Conservation (phyloP, 768 basidiomycete genomes). For the Tubosaeta brunneosetosa region DNA sequence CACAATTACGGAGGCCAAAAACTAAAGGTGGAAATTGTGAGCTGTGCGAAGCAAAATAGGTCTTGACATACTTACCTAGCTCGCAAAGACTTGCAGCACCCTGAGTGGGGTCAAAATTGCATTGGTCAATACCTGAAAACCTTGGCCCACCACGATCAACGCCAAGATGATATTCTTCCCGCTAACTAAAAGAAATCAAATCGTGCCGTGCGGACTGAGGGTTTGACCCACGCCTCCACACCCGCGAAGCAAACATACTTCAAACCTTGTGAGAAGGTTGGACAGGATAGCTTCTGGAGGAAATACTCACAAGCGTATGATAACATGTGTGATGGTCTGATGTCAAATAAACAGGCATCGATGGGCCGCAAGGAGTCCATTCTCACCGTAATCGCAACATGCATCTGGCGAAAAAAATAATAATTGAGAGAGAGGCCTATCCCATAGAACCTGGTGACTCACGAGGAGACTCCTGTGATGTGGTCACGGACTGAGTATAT, state of each 20-base stretch:
- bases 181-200: conserved; percentile 36
- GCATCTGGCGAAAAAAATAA: conserved; percentile 38
- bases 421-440: not conserved
- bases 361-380: not conserved
- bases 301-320: conserved; percentile 36
- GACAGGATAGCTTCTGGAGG: not conserved
- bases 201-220: not conserved
- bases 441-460: conserved; percentile 17
- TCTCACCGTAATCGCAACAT: conserved; percentile 51
- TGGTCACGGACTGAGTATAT: not conserved
- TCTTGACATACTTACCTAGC: conserved; percentile 36
- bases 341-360: not conserved
- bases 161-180: conserved; percentile 39
- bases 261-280: not conserved
- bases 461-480: conserved; percentile 49
- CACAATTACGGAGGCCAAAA: conserved; percentile 9
- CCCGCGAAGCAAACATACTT: conserved; percentile 45
- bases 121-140: not conserved
- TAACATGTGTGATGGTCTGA: conserved; percentile 46
- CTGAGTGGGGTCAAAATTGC: conserved; percentile 21
- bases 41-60: not conserved
- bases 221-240: conserved; percentile 43
- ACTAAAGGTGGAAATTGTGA: not conserved
- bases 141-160: conserved; percentile 40
- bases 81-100: conserved; percentile 35